Conservation (phyloP, 164 flowering plant genomes). For the Aristolochia contorta region DNA sequence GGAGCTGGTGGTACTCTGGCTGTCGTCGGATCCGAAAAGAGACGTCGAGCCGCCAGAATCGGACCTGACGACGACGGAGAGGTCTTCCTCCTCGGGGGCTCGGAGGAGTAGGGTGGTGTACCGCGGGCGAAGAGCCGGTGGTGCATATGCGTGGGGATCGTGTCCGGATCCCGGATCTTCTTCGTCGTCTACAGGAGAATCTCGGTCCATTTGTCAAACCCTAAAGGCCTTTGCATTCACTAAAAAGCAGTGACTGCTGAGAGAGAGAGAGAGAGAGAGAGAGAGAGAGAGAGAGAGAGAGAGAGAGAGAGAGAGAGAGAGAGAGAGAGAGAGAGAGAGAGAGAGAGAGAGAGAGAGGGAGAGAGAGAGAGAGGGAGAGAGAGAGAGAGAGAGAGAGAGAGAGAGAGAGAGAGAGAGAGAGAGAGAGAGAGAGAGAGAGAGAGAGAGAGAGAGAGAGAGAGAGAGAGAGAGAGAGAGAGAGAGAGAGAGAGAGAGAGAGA, state of each 20-base stretch:
- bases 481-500: neutral
- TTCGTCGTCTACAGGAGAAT: too few species aligned
- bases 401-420: neutral
- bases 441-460: neutral
- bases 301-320: neutral
- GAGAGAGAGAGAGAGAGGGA: too few species aligned
- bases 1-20: conserved; percentile 16
- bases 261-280: neutral
- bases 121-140: neutral
- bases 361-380: neutral
- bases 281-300: neutral
- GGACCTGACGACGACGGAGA: conserved; percentile 9
- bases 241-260: neutral
- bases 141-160: neutral
- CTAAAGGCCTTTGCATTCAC: neutral
- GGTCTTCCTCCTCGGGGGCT: conserved; percentile 23
- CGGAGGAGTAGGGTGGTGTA: conserved; percentile 1
- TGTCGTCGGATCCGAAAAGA: conserved; percentile 16
- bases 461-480: conserved; percentile 1
- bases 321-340: too few species aligned
- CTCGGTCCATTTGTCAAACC: neutral
- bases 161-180: too few species aligned
- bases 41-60: conserved; percentile 17
- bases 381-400: neutral
- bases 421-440: too few species aligned